These are phyloP conservation scores for Acacia confusa DNA, from an alignment of 306 rosid species.

Conservation along the genomic window DNA sequence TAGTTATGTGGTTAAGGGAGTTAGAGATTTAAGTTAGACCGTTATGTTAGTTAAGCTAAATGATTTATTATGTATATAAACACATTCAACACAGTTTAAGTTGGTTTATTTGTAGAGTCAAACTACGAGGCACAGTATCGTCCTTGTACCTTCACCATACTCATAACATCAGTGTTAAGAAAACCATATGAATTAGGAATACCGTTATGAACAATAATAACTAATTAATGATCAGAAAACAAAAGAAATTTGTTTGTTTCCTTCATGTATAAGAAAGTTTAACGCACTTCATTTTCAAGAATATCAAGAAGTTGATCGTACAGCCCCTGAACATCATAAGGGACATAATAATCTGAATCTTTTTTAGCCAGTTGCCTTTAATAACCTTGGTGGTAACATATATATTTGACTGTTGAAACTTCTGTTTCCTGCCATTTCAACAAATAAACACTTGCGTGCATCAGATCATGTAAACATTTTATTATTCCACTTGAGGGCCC, in stretches of 20 bases:
- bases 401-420: slow-evolving; percentile 89
- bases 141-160: slow-evolving; percentile 71
- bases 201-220: background rate
- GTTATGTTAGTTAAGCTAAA: background rate
- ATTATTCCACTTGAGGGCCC: too few species aligned
- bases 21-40: background rate
- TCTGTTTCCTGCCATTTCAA: slow-evolving; percentile 66
- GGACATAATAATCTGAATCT: slow-evolving; percentile 72
- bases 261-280: background rate
- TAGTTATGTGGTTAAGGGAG: background rate
- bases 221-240: background rate
- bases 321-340: slow-evolving; percentile 68
- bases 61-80: background rate
- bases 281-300: slow-evolving; percentile 61
- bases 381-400: slow-evolving; percentile 66
- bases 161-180: background rate
- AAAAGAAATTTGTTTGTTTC: too few species aligned
- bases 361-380: slow-evolving; percentile 60
- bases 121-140: slow-evolving; percentile 49
- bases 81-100: slow-evolving; percentile 31
- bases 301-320: slow-evolving; percentile 77
- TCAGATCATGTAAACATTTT: too few species aligned
- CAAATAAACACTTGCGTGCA: too few species aligned
- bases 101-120: slow-evolving; percentile 73
- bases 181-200: background rate